Percentiles rank a stretch among this genome's conserved stretches.
Conservation (phyloP, 129 eudicot species). For the Glebionis coronaria region DNA sequence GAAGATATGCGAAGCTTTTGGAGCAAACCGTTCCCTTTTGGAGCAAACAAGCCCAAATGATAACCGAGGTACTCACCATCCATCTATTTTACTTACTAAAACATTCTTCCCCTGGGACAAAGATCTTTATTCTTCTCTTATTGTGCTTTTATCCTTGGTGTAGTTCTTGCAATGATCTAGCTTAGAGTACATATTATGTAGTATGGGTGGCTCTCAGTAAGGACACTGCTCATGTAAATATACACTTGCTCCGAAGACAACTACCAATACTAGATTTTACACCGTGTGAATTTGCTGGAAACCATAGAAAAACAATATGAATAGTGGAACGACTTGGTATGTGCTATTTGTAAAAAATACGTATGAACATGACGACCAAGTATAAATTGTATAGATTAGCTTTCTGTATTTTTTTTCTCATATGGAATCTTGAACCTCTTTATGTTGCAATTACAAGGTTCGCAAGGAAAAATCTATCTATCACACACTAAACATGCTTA, state of each 20-base stretch:
- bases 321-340: slow-evolving; percentile 81
- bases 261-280: slow-evolving; percentile 82
- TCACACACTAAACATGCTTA: slow-evolving; percentile 94
- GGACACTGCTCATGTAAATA: slow-evolving; percentile 16
- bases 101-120: neutral
- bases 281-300: slow-evolving; percentile 62
- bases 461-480: slow-evolving; percentile 91
- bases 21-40: slow-evolving; percentile 89
- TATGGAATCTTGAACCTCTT: slow-evolving; percentile 24
- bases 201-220: slow-evolving; percentile 3
- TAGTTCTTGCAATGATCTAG: neutral
- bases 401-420: slow-evolving; percentile 9
- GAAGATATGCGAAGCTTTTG: slow-evolving; percentile 96
- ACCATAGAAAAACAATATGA: slow-evolving; percentile 76
- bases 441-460: slow-evolving; percentile 45
- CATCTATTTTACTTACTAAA: neutral
- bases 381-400: neutral
- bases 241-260: slow-evolving; percentile 56
- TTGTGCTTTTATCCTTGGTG: neutral
- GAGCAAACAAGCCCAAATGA: slow-evolving; percentile 79
- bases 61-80: slow-evolving; percentile 59
- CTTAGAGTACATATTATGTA: neutral
- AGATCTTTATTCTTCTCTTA: neutral
- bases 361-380: neutral
- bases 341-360: slow-evolving; percentile 8